These are phyloP conservation scores for Calonectria henricotiae DNA, from an alignment of 2,329 filamentous ascomycete species.

Conservation along the genomic window DNA sequence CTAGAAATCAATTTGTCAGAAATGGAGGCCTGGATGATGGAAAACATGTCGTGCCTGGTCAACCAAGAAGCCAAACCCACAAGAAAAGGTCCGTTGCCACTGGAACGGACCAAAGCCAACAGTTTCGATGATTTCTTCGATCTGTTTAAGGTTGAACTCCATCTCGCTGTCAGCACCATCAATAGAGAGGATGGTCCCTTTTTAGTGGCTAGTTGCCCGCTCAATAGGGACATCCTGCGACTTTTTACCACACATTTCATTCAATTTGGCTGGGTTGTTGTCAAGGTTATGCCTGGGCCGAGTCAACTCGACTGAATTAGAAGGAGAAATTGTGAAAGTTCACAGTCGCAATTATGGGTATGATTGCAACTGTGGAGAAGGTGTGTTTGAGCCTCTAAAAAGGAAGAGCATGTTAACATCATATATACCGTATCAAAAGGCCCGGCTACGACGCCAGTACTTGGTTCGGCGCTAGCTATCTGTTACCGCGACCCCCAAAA, in stretches of 20 bases:
- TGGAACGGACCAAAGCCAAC: constrained; percentile 46
- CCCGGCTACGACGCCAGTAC: neutral
- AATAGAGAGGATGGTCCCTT: constrained; percentile 31
- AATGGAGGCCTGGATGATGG: neutral
- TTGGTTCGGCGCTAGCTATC: neutral
- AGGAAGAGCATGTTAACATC: neutral
- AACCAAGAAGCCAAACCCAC: constrained; percentile 46
- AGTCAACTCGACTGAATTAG: neutral
- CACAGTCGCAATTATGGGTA: neutral
- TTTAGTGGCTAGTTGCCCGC: constrained; percentile 24
- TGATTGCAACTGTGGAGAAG: neutral
- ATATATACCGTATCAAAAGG: constrained; percentile 13
- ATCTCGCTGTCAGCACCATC: neutral
- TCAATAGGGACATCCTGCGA: constrained; percentile 18
- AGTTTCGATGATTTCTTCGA: constrained; percentile 41
- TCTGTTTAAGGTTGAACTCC: constrained; percentile 33
- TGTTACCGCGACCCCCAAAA: neutral
- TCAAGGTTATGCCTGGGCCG: neutral
- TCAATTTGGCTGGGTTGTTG: neutral
- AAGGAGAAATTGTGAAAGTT: constrained; percentile 1
- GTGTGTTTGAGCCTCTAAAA: neutral
- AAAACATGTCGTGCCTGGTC: constrained; percentile 38
- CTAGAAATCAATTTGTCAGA: constrained; percentile 23
- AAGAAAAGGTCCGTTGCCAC: constrained; percentile 44
- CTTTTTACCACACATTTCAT: neutral